Conservation (phyloP, 2,329 filamentous ascomycete genomes). For the Cordyceps farinosa region DNA sequence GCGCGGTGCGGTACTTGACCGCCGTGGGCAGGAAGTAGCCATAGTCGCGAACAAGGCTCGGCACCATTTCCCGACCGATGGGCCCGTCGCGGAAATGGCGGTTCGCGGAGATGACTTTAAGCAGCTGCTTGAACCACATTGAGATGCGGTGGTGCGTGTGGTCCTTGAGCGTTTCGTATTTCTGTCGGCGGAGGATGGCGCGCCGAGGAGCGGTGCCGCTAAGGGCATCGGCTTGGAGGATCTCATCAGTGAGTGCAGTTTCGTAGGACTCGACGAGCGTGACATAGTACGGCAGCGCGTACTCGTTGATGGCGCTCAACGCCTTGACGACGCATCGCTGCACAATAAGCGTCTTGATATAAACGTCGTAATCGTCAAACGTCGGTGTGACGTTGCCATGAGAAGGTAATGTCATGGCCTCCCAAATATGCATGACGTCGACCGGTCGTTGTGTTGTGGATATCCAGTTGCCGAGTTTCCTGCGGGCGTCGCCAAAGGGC, state of each 20-base stretch:
- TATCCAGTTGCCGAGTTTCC: constrained; percentile 27
- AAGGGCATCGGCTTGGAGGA: constrained; percentile 28
- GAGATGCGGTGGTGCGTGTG: constrained; percentile 31
- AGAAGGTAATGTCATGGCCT: constrained; percentile 51
- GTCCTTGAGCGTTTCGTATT: constrained; percentile 32
- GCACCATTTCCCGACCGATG: constrained; percentile 26
- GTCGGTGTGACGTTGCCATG: constrained; percentile 55
- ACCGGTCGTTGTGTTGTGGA: constrained; percentile 35
- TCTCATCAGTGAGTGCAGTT: constrained; percentile 31
- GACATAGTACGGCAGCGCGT: constrained; percentile 39
- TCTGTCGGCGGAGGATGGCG: constrained; percentile 26
- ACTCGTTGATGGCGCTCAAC: constrained; percentile 36
- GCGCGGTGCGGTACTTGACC: constrained; percentile 32
- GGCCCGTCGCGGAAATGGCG: constrained; percentile 23
- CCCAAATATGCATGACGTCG: constrained; percentile 53
- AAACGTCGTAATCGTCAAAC: constrained; percentile 51
- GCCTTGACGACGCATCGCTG: constrained; percentile 29
- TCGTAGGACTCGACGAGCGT: constrained; percentile 26
- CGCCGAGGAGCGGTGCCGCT: constrained; percentile 7
- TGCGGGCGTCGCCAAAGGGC: constrained; percentile 36
- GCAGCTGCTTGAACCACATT: constrained; percentile 27
- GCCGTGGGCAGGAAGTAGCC: constrained; percentile 31
- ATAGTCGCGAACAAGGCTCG: constrained; percentile 33
- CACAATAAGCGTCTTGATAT: constrained; percentile 38
- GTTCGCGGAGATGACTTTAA: constrained; percentile 26